These are phyloP conservation scores for Cordyceps javanica DNA, from an alignment of 2,329 filamentous ascomycete species.

Conservation along the genomic window DNA sequence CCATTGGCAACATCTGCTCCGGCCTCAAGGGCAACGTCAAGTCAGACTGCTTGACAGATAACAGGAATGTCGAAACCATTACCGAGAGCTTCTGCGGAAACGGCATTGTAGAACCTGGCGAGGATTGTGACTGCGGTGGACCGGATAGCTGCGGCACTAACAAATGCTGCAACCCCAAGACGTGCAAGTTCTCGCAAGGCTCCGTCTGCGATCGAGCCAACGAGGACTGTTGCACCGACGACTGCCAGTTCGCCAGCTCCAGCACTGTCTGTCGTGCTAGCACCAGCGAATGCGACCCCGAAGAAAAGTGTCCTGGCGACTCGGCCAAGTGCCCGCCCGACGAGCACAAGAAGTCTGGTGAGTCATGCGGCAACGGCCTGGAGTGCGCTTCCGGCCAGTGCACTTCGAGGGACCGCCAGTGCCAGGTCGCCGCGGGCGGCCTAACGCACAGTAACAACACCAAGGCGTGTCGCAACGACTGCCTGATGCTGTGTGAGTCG, in stretches of 20 bases:
- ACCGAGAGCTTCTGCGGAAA: slow-evolving; percentile 87
- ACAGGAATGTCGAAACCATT: slow-evolving; percentile 75
- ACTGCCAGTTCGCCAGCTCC: slow-evolving; percentile 61
- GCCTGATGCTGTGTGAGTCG: slow-evolving; percentile 69
- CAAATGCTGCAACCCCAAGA: slow-evolving; percentile 74
- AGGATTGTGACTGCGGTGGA: slow-evolving; percentile 95
- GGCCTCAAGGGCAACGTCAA: slow-evolving; percentile 75
- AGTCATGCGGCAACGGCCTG: slow-evolving; percentile 63
- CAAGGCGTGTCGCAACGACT: slow-evolving; percentile 68
- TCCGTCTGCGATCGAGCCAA: slow-evolving; percentile 77
- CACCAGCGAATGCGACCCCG: slow-evolving; percentile 76
- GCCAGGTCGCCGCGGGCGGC: slow-evolving; percentile 73
- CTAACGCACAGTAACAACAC: slow-evolving; percentile 70
- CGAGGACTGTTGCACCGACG: slow-evolving; percentile 68
- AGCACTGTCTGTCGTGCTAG: slow-evolving; percentile 73
- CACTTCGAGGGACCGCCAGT: slow-evolving; percentile 86
- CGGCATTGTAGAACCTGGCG: slow-evolving; percentile 88
- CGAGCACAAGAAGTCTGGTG: slow-evolving; percentile 60
- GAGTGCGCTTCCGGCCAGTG: slow-evolving; percentile 89
- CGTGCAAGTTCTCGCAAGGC: slow-evolving; percentile 73
- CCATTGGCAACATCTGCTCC: slow-evolving; percentile 88
- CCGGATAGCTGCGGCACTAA: slow-evolving; percentile 64
- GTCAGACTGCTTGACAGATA: slow-evolving; percentile 72
- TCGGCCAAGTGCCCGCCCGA: slow-evolving; percentile 70
- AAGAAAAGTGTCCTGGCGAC: slow-evolving; percentile 74